phyloP scores from a whole-genome alignment of 2,329 filamentous ascomycete genomes.

The Hortaea sp. region DNA sequence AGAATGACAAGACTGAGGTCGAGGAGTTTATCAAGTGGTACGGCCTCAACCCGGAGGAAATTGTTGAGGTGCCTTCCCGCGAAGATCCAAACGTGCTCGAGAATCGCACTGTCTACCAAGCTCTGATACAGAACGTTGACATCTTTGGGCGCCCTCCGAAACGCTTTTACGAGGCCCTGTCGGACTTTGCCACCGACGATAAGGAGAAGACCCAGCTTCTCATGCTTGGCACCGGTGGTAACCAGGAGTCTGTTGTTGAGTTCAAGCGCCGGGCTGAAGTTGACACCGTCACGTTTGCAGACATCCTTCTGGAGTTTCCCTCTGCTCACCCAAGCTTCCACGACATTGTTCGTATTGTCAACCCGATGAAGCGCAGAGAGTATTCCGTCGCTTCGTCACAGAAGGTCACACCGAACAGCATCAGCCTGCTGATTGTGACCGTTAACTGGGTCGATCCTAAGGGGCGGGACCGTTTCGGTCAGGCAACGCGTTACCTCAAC shows the following conservation, averaged over 20 bases:
- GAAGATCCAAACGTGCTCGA: constrained; percentile 67
- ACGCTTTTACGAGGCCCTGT: constrained; percentile 89
- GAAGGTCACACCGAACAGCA: constrained; percentile 80
- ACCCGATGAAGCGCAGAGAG: constrained; percentile 88
- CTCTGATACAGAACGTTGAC: constrained; percentile 83
- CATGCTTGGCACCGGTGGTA: constrained; percentile 53
- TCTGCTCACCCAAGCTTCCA: constrained; percentile 84
- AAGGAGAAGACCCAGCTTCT: constrained; percentile 72
- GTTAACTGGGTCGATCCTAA: constrained; percentile 88
- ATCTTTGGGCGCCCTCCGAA: constrained; percentile 96
- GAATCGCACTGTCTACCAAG: constrained; percentile 86
- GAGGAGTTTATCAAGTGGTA: constrained; percentile 83
- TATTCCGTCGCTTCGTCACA: constrained; percentile 99
- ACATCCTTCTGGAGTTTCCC: constrained; percentile 78
- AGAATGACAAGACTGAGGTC: constrained; percentile 76
- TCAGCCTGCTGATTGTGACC: constrained; percentile 92
- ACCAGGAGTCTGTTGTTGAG: constrained; percentile 68
- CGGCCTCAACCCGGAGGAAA: constrained; percentile 66
- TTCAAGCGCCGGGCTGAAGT: constrained; percentile 89
- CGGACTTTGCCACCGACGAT: constrained; percentile 75
- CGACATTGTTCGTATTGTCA: constrained; percentile 78
- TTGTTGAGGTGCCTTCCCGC: constrained; percentile 85
- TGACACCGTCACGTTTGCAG: constrained; percentile 83
- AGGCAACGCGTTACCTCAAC: constrained; percentile 85
- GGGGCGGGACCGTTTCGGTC: constrained; percentile 82